These are phyloP conservation scores for Scedosporium boydii DNA, from an alignment of 2,329 filamentous ascomycete species.

Conservation along the genomic window DNA sequence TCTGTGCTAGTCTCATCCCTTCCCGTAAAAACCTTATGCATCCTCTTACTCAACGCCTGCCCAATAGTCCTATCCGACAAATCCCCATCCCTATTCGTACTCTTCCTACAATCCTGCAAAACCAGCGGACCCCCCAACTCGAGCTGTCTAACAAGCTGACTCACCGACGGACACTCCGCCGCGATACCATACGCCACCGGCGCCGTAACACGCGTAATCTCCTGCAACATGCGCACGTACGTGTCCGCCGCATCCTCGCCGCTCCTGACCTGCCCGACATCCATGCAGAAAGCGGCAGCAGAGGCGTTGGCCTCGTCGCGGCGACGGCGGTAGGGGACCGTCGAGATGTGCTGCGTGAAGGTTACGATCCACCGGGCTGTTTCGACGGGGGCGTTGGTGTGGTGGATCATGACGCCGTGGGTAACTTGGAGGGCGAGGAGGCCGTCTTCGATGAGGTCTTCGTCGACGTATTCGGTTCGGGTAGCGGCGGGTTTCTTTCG, in stretches of 20 bases:
- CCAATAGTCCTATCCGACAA: slow-evolving; percentile 46
- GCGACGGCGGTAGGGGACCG: slow-evolving; percentile 58
- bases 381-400: slow-evolving; percentile 50
- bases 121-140: slow-evolving; percentile 47
- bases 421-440: slow-evolving; percentile 60
- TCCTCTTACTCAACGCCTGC: slow-evolving; percentile 45
- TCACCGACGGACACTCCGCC: slow-evolving; percentile 48
- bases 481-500: slow-evolving; percentile 24
- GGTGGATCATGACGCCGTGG: slow-evolving; percentile 59
- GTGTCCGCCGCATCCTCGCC: slow-evolving; percentile 58
- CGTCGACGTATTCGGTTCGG: slow-evolving; percentile 44
- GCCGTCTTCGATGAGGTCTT: slow-evolving; percentile 61
- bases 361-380: slow-evolving; percentile 63
- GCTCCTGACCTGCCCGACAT: slow-evolving; percentile 62
- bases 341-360: slow-evolving; percentile 73
- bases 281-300: slow-evolving; percentile 67
- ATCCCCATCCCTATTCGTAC: slow-evolving; percentile 46
- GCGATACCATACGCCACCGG: slow-evolving; percentile 63
- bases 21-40: slow-evolving; percentile 52
- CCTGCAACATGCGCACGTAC: slow-evolving; percentile 66
- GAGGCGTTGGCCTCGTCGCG: slow-evolving; percentile 36
- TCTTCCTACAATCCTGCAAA: slow-evolving; percentile 52
- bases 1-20: slow-evolving; percentile 46
- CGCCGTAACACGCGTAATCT: slow-evolving; percentile 61
- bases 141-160: slow-evolving; percentile 49